Percentiles rank a stretch among this genome's conserved stretches.
Evolutionary conservation across 139 green algal species (phyloP).

Genomic region (Coelastrella sp.): DNA sequence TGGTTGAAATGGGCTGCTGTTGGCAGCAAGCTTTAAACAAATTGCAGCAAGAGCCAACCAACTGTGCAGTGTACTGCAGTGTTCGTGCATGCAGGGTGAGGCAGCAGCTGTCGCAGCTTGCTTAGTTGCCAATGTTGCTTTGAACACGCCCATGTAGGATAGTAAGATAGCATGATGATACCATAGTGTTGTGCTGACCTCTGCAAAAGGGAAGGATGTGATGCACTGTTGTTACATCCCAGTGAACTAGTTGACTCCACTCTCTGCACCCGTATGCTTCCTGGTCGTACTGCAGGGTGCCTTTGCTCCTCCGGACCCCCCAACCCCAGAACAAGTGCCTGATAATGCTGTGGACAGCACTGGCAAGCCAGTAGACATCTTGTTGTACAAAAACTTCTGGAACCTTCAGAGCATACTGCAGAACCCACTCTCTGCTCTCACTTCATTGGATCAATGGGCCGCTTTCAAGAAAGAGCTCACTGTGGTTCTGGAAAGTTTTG

Average conservation of each 20-base stretch:
- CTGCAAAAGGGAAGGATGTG: too few species aligned
- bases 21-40: background rate
- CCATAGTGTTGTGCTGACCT: too few species aligned
- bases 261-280: too few species aligned
- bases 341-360: constrained; percentile 59
- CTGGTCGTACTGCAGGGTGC: constrained; percentile 25
- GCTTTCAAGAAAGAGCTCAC: constrained; percentile 19
- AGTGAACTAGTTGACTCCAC: too few species aligned
- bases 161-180: too few species aligned
- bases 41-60: too few species aligned
- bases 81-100: too few species aligned
- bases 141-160: too few species aligned
- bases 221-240: too few species aligned
- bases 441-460: constrained; percentile 19
- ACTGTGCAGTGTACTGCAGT: too few species aligned
- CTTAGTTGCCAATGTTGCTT: too few species aligned
- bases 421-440: background rate
- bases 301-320: constrained; percentile 12
- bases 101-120: too few species aligned
- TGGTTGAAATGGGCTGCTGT: background rate
- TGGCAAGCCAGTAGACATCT: constrained; percentile 65
- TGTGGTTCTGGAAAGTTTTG: background rate
- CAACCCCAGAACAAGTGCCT: constrained; percentile 41
- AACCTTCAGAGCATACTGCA: constrained; percentile 37
- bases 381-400: constrained; percentile 87